Evolutionary conservation across 208 protist genomes (phyloP), one percentile per base, ranked within the genome.

Genomic region (Crithidia sp.): DNA sequence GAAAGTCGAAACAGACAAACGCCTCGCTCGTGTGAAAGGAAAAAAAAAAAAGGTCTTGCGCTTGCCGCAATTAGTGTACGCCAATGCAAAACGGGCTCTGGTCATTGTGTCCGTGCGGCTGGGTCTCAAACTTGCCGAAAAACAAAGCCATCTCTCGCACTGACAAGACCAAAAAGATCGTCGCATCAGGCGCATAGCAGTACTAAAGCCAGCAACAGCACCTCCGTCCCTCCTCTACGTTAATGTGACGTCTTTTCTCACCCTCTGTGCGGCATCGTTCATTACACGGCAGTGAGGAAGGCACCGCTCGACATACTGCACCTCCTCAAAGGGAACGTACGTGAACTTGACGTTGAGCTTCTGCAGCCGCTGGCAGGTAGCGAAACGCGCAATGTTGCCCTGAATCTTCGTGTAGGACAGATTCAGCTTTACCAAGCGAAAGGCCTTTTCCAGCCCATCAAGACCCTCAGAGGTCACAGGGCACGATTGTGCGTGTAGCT

Each of bases 291-390:
- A 86, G 2, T 59, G 10, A 13, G 77, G 65, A 19, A 82, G 72
- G 63, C 52, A 55, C 8, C 36, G 41, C 37, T 74, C 66, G 41
- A 82, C 43, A 17, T 66, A 64, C 54, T 67, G 16, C 0, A 82
- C 64, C 19, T 86, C 76, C 64, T 81, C 58, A 9, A 19, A 49
- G 0, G 73, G 44, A 4, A 74, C 71, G 14, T 71, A 17, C 3
- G 76, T 86, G 40, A 71, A 77, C 63, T 75, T 76, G 57, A 80
- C 60, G 50, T 86, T 79, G 14, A 82, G 57, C 59, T 77, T 82
- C 40, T 74, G 60, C 37, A 86, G 56, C 14, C 52, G 17, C 9
- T 57, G 62, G 64, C 67, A 78, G 6, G 19, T 47, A 0, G 56
- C 61, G 5, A 83, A 62, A 14, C 57, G 14, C 5, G 13, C 16